Evolutionary conservation across 257 asterid genomes (phyloP), one percentile per base, ranked within the genome.

Genomic region (Ballota nigra): DNA sequence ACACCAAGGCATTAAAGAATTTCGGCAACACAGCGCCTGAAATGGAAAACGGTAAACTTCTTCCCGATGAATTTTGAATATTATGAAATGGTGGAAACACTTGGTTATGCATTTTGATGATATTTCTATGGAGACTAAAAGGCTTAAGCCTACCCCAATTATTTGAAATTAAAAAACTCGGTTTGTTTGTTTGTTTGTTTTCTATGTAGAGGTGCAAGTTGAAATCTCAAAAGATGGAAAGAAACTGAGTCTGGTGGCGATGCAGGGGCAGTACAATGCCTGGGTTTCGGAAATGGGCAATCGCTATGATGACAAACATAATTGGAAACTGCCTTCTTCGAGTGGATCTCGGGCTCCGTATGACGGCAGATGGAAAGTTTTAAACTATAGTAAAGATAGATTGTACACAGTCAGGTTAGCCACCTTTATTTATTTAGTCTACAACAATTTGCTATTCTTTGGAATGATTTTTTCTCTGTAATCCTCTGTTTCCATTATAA

Each of bases 221-320:
- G 78, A 79, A 55, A 82, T 87, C 51, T 0, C 2, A 7, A 83
- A 73, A 73, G 89, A 85, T 58, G 89, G 84, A 52, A 86, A 82
- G 64, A 70, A 77, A 45, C 36, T 91, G 79, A 66, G 64, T 64
- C 81, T 82, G 20, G 1, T 71, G n/a, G 85, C 83, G 72, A 79
- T 88, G 59, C 89, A 87, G 73, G 86, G 80, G 78, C 81, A 59
- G 47, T 91, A 87, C 60, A 67, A 74, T 34, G 91, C 76, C 0
- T 91, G 97, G 96, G 43, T 90, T 75, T 8, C 63, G 49, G 74
- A 77, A 26, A 88, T 91, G 95, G 95, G 87, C 66, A 79, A 55
- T 13, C 77, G 8, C 5, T 87, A 80, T 78, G 96, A 91, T 38
- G 83, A 72, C 63, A 95, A 88, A 72, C 66, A 72, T 64, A 83